Evolutionary conservation across 2,329 filamentous ascomycete species (phyloP).

Genomic region (Myriosclerotinia curreyana): DNA sequence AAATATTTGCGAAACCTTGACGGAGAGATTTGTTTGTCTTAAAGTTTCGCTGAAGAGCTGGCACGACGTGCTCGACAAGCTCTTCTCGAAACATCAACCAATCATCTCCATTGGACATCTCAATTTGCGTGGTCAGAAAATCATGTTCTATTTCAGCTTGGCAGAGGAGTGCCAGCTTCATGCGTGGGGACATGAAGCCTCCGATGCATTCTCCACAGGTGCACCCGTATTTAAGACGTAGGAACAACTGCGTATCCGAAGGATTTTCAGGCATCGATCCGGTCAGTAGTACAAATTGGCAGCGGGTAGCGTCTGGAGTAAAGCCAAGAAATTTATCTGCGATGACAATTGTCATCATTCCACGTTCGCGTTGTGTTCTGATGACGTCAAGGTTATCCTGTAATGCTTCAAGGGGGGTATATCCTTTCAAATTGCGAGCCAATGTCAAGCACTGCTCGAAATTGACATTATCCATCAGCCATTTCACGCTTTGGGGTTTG

Average conservation of each 20-base stretch:
- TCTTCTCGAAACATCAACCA: background rate
- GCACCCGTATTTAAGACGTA: slow-evolving; percentile 41
- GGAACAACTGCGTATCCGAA: background rate
- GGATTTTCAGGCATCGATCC: slow-evolving; percentile 4
- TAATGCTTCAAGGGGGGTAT: slow-evolving; percentile 40
- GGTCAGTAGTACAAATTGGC: slow-evolving; percentile 34
- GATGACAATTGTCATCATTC: slow-evolving; percentile 22
- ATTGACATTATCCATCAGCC: slow-evolving; percentile 36
- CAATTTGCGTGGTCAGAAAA: background rate
- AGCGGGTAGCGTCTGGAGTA: slow-evolving; percentile 33
- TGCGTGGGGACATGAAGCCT: slow-evolving; percentile 43
- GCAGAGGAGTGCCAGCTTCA: slow-evolving; percentile 37
- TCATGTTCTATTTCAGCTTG: slow-evolving; percentile 35
- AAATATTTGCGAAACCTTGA: slow-evolving; percentile 38
- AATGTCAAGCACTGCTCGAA: slow-evolving; percentile 23
- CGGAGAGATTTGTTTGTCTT: slow-evolving; percentile 6
- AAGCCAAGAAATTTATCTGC: slow-evolving; percentile 41
- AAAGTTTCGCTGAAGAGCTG: background rate
- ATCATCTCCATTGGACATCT: background rate
- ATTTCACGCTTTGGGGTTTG: slow-evolving; percentile 28
- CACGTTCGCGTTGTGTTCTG: slow-evolving; percentile 30
- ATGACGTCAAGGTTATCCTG: slow-evolving; percentile 30
- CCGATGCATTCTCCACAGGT: slow-evolving; percentile 42
- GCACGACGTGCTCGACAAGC: background rate
- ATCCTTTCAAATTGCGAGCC: slow-evolving; percentile 37